Evolutionary conservation across 495 filamentous ascomycete genomes (phyloP).

Genomic region (Penicillium herquei): DNA sequence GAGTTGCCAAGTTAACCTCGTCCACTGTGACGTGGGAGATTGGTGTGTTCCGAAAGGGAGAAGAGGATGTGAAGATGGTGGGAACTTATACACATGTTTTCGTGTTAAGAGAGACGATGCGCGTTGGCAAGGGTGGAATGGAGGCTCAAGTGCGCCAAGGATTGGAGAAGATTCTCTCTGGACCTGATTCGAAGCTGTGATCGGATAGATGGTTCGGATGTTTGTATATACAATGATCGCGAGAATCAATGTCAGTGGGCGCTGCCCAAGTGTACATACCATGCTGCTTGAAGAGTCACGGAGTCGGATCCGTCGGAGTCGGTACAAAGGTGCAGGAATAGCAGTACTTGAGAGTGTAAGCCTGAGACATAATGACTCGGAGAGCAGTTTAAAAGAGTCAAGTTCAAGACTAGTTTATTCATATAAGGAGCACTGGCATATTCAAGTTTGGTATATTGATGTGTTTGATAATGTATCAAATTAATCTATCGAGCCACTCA

Average conservation of each 20-base stretch:
- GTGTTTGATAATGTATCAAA: too few relatives aligned
- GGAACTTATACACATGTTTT: conserved; percentile 90
- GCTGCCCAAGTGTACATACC: too few relatives aligned
- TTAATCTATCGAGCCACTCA: too few relatives aligned
- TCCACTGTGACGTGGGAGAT: conserved; percentile 93
- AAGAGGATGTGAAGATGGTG: conserved; percentile 77
- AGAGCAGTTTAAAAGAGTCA: too few relatives aligned
- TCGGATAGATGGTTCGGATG: neutral
- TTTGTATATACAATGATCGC: neutral
- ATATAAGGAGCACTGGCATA: too few relatives aligned
- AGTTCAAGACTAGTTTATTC: too few relatives aligned
- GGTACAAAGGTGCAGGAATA: too few relatives aligned
- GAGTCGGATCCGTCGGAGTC: too few relatives aligned
- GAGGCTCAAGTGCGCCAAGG: conserved; percentile 40
- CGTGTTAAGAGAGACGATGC: conserved; percentile 69
- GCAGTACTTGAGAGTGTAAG: too few relatives aligned
- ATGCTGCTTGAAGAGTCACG: too few relatives aligned
- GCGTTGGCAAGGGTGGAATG: conserved; percentile 54
- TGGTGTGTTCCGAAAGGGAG: conserved; percentile 75
- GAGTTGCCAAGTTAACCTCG: conserved; percentile 79
- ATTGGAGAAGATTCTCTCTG: conserved; percentile 48
- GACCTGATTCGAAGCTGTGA: conserved; percentile 25
- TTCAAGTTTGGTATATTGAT: too few relatives aligned
- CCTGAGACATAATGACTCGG: too few relatives aligned
- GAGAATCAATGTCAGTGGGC: neutral